These are phyloP conservation scores for Dichotomopilus funicola DNA, from an alignment of 2,329 filamentous ascomycete genomes.

Conservation along the genomic window DNA sequence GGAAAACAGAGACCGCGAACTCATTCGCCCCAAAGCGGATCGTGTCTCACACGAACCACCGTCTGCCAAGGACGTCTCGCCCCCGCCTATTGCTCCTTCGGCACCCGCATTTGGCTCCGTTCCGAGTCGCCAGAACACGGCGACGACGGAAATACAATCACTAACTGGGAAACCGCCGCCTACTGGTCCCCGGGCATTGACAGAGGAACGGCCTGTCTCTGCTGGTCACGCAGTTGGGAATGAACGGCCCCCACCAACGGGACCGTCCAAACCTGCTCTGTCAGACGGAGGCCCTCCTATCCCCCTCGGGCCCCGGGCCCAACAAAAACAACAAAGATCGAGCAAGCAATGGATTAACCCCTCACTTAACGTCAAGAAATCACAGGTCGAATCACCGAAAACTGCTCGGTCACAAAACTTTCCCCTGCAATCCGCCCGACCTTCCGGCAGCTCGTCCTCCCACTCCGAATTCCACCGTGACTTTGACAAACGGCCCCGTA, in stretches of 20 bases:
- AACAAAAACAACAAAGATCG: slow-evolving; percentile 43
- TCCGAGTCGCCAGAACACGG: slow-evolving; percentile 38
- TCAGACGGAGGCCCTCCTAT: slow-evolving; percentile 42
- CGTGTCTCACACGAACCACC: slow-evolving; percentile 44
- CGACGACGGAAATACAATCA: slow-evolving; percentile 31
- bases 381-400: slow-evolving; percentile 45
- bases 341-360: slow-evolving; percentile 58
- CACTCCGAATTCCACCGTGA: slow-evolving; percentile 37
- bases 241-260: slow-evolving; percentile 36
- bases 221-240: slow-evolving; percentile 33
- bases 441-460: slow-evolving; percentile 30
- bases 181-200: slow-evolving; percentile 47
- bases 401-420: slow-evolving; percentile 45
- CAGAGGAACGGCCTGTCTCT: slow-evolving; percentile 43
- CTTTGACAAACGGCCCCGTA: slow-evolving; percentile 42
- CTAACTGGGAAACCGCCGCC: slow-evolving; percentile 43
- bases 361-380: slow-evolving; percentile 39
- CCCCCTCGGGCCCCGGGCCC: slow-evolving; percentile 48
- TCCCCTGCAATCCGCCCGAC: slow-evolving; percentile 34
- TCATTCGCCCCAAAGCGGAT: slow-evolving; percentile 46
- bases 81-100: slow-evolving; percentile 51
- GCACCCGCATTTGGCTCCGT: slow-evolving; percentile 53
- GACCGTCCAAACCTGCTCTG: slow-evolving; percentile 38
- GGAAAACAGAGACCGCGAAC: slow-evolving; percentile 31
- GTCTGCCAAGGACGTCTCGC: slow-evolving; percentile 46